Evolutionary conservation across 2,329 filamentous ascomycete genomes (phyloP).

Genomic region (Madurella mycetomatis): DNA sequence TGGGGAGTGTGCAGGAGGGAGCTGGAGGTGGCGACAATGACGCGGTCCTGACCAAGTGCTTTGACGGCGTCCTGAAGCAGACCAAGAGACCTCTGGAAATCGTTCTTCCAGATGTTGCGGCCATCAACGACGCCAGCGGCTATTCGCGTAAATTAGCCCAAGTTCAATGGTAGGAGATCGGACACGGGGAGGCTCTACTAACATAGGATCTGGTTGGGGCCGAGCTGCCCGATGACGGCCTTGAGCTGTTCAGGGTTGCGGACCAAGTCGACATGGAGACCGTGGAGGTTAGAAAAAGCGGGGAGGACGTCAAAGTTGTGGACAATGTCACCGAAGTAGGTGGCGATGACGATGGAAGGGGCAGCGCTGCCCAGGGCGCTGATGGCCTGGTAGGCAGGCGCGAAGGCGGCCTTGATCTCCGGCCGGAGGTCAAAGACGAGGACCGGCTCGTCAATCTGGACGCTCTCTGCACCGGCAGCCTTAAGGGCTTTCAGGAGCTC

Average conservation of each 20-base stretch:
- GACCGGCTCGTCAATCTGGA: constrained; percentile 97
- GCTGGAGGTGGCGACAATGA: constrained; percentile 94
- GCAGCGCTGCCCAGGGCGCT: constrained; percentile 70
- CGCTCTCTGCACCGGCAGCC: constrained; percentile 89
- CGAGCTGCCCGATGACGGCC: constrained; percentile 74
- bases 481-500: constrained; percentile 92
- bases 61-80: constrained; percentile 83
- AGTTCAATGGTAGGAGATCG: neutral
- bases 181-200: neutral
- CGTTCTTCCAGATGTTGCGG: constrained; percentile 99
- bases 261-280: constrained; percentile 91
- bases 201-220: constrained; percentile 80
- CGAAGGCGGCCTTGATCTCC: constrained; percentile 95
- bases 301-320: constrained; percentile 95
- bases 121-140: constrained; percentile 93
- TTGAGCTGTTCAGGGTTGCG: constrained; percentile 97
- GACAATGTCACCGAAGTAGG: constrained; percentile 98
- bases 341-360: constrained; percentile 85
- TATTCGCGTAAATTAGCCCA: neutral
- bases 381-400: constrained; percentile 93
- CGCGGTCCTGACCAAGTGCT: constrained; percentile 93
- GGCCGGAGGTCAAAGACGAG: constrained; percentile 89
- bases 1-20: constrained; percentile 98
- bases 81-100: constrained; percentile 94
- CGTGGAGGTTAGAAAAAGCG: constrained; percentile 63